Evolutionary conservation across 2,329 filamentous ascomycete genomes (phyloP), one percentile per base, ranked within the genome.

Genomic region (Epichloe baconii): DNA sequence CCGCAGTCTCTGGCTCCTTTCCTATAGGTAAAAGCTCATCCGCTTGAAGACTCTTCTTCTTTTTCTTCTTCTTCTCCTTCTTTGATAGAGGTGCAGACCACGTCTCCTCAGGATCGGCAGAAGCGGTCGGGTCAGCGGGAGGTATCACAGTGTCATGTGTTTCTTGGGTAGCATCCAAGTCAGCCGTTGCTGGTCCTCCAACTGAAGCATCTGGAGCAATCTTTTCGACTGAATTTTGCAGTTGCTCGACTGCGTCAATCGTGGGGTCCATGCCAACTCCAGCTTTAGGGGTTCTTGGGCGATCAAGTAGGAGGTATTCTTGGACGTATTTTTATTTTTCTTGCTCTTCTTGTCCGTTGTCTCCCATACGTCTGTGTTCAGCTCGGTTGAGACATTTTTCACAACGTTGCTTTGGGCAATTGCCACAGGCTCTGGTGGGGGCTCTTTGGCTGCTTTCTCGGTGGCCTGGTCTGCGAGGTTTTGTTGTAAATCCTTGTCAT

Each of bases 11-110:
- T 31, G 26, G 17, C 40, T 52, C 35, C 5, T 23, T 31, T 12
- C 40, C 38, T 14, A 15, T 35, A 14, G 36, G 14, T 21, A 45
- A 17, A 48, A 48, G 17, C 15, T 55, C 54, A 21, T 56, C 53
- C 4, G 54, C 19, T 10, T 40, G 52, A 23, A 53, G 34, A 43
- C 50, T 55, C 49, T 58, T 63, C 58, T 61, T 63, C 17, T 44
- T 49, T 21, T 54, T 46, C 23, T 7, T 26, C 41, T 51, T 52
- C 12, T 50, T 50, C 26, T 55, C 50, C 42, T 50, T 52, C 1
- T 47, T 48, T 34, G 49, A 43, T 34, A 38, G 11, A 35, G 48
- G 49, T 10, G 41, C 35, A 26, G 47, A 43, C 48, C 14, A 51
- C 36, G 41, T 12, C 38, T 51, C 51, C 37, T 55, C 53, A 19